Conservation (phyloP, 2,329 filamentous ascomycete genomes). For the Cryphonectria naterciae region DNA sequence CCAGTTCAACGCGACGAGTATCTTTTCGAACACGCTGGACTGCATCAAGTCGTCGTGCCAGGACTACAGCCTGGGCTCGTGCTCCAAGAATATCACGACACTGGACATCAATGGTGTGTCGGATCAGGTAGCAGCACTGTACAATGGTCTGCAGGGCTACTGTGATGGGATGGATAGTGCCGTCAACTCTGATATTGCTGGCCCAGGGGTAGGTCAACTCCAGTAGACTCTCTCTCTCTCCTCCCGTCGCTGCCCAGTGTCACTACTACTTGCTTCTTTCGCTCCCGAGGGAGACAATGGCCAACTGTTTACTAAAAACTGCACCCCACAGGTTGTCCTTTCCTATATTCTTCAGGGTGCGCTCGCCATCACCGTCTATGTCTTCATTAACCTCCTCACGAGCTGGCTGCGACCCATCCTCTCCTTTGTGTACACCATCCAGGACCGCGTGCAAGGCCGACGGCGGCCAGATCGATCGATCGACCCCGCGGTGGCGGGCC, state of each 20-base stretch:
- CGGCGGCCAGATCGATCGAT: conserved; percentile 1
- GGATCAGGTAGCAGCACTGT: conserved; percentile 21
- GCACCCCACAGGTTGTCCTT: conserved; percentile 19
- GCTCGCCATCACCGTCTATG: conserved; percentile 24
- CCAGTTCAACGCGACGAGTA: conserved; percentile 25
- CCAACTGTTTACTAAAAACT: background rate
- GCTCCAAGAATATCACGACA: conserved; percentile 17
- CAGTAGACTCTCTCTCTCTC: background rate
- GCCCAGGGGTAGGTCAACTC: conserved; percentile 19
- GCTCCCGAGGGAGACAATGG: background rate
- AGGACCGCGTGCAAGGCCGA: conserved; percentile 10
- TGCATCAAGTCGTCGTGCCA: conserved; percentile 26
- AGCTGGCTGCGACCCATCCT: conserved; percentile 22
- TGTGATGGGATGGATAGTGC: conserved; percentile 21
- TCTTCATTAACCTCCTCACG: conserved; percentile 24
- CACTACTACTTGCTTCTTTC: too few species aligned
- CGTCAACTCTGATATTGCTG: conserved; percentile 26
- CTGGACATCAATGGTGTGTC: conserved; percentile 14
- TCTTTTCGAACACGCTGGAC: conserved; percentile 10
- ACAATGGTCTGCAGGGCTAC: conserved; percentile 14
- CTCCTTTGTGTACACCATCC: conserved; percentile 19
- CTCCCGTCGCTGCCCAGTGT: too few species aligned
- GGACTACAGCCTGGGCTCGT: conserved; percentile 26
- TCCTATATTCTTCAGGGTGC: conserved; percentile 27
- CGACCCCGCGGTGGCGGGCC: background rate